A percentile compares a stretch with the other conserved stretches of the same genome.
Evolutionary conservation across 768 basidiomycete species (phyloP).

Genomic region (Kwoniella newhampshirensis): DNA sequence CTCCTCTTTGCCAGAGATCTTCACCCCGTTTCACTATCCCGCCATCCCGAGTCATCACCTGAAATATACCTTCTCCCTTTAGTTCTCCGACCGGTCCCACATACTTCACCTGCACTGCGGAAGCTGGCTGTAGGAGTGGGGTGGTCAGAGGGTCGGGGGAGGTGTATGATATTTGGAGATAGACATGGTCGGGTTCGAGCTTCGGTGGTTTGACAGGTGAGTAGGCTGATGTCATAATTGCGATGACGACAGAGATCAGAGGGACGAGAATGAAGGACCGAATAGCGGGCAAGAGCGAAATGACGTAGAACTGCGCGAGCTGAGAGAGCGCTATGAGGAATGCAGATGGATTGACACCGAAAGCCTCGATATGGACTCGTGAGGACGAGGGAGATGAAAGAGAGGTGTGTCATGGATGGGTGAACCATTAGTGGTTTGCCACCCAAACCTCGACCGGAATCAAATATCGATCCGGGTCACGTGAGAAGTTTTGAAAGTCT

Average conservation of each 20-base stretch:
- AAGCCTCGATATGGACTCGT: no score
- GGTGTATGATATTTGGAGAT: constrained; percentile 35
- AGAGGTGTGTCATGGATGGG: no score
- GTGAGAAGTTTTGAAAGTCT: constrained; percentile 23
- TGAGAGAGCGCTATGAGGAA: no score
- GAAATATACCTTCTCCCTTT: constrained; percentile 41
- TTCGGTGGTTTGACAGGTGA: constrained; percentile 33
- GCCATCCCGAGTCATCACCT: constrained; percentile 19
- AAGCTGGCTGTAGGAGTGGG: background rate
- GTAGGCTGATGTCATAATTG: background rate
- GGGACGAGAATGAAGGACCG: background rate
- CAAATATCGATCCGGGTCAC: constrained; percentile 14
- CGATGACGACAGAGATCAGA: background rate
- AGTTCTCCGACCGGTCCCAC: constrained; percentile 44
- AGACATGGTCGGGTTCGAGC: constrained; percentile 29
- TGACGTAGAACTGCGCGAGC: no score
- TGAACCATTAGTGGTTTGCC: no score
- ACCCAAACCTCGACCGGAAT: constrained; percentile 5
- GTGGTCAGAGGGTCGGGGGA: constrained; percentile 23
- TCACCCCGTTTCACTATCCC: constrained; percentile 21
- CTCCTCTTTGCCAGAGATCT: background rate
- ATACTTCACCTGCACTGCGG: constrained; percentile 14
- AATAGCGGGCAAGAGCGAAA: background rate
- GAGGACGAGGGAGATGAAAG: no score
- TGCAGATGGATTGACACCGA: no score